Conservation (phyloP, 2,329 filamentous ascomycete genomes). For the Shiraia bambusicola region DNA sequence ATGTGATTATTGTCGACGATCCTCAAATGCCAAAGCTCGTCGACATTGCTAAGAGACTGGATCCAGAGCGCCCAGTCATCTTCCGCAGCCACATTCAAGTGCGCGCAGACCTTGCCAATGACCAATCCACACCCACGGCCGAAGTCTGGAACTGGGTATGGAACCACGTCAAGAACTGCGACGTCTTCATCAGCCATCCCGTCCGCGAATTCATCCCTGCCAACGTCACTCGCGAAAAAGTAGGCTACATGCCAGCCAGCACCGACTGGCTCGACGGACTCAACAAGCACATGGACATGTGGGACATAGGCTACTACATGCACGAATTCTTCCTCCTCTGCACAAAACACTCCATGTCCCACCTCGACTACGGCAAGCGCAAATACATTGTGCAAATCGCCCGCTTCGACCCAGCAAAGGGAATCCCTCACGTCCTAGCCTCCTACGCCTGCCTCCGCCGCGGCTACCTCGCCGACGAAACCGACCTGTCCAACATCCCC, state of each 20-base stretch:
- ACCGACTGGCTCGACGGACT: conserved; percentile 84
- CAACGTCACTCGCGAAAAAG: conserved; percentile 64
- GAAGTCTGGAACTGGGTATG: conserved; percentile 77
- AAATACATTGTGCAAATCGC: conserved; percentile 80
- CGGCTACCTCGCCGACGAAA: conserved; percentile 56
- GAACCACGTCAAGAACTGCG: conserved; percentile 68
- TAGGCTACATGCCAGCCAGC: conserved; percentile 76
- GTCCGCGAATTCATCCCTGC: conserved; percentile 73
- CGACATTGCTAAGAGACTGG: conserved; percentile 69
- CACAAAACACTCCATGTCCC: conserved; percentile 60
- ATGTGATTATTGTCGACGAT: conserved; percentile 78
- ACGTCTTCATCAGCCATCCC: conserved; percentile 81
- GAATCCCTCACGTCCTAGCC: conserved; percentile 74
- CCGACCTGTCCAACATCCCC: conserved; percentile 54
- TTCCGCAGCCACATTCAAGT: conserved; percentile 85
- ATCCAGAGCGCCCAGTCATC: conserved; percentile 73
- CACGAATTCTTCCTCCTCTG: conserved; percentile 69
- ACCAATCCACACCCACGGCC: conserved; percentile 65
- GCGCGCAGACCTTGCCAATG: conserved; percentile 68
- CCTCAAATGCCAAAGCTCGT: conserved; percentile 83
- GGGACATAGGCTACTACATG: conserved; percentile 72
- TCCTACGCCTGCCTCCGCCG: conserved; percentile 73
- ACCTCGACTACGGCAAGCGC: conserved; percentile 60
- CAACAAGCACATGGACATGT: conserved; percentile 71
- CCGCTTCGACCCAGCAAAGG: conserved; percentile 81